Evolutionary conservation across 129 eudicot species (phyloP), one percentile per base, ranked within the genome.

Genomic region (Cynara cardunculus): DNA sequence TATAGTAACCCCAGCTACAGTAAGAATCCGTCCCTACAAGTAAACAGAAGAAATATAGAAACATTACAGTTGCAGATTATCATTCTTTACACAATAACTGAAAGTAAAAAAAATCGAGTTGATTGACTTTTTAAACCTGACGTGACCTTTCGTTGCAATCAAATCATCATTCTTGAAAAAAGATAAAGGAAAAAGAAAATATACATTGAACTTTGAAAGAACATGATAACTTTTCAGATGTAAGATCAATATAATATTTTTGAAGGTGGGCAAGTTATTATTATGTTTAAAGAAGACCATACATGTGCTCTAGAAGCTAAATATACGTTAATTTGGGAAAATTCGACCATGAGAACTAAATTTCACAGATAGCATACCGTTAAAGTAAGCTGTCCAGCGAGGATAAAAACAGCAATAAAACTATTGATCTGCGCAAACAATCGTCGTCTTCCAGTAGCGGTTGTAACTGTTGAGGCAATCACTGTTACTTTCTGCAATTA

Each of bases 341-440:
- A 53, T 24, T 82, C 13, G 26, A 30, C 28, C 65, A 10, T 34
- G 32, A 78, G 67, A 69, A 28, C 25, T 71, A 79, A 53, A 71
- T 56, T 30, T 69, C 8, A 39, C 21, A 64, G 41, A 80, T 25
- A 62, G 59, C 86, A 74, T 90, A 95, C 99, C 89, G 97, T 95
- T 76, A 95, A 86, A 78, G 97, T 88, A 74, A 95, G 97, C 78
- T 95, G 99, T 66, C 99, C 99, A 31, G 90, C 92, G 59, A 95
- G 90, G 76, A 95, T 95, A 77, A 92, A 92, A 82, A 95, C 78
- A 75, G 99, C 99, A 85, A 90, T 95, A 59, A 92, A 88, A 84
- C 99, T 95, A 80, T 95, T 95, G 88, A 95, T 95, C 79, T 95
- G 92, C 19, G 94, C 99, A 88, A 95, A 92, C 75, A 95, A 72